A percentile compares a stretch with the other conserved stretches of the same genome.
These are phyloP conservation scores for carrot (Daucus carota) DNA, from an alignment of 129 eudicot genomes.

Conservation along the genomic window DNA sequence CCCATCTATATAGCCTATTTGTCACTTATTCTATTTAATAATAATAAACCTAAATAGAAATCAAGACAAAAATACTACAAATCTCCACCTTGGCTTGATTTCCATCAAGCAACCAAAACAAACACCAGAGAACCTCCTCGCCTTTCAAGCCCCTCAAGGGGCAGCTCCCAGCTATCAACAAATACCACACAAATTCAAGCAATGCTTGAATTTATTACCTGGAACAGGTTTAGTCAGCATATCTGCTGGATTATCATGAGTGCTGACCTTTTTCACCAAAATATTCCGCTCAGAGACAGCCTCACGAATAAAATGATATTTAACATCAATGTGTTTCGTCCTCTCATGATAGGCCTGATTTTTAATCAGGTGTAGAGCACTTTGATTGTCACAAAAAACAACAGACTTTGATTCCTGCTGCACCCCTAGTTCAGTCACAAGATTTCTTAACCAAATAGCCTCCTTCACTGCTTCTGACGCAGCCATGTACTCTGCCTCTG, in stretches of 20 bases:
- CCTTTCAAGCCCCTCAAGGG: neutral
- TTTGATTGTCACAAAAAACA: neutral
- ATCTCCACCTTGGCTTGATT: too few species aligned
- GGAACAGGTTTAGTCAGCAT: neutral
- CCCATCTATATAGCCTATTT: too few species aligned
- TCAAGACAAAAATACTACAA: too few species aligned
- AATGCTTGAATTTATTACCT: neutral
- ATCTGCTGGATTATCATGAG: neutral
- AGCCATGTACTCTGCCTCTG: neutral
- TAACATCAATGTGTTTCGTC: too few species aligned
- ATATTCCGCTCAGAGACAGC: neutral
- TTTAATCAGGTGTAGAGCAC: too few species aligned
- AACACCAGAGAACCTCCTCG: neutral
- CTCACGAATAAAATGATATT: conserved; percentile 3
- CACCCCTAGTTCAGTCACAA: neutral
- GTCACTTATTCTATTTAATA: too few species aligned
- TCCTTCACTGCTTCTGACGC: neutral
- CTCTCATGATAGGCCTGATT: too few species aligned
- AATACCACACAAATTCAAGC: neutral
- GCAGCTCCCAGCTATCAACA: neutral
- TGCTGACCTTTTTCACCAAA: neutral
- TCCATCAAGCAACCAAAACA: neutral
- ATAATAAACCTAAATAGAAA: too few species aligned
- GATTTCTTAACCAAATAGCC: neutral
- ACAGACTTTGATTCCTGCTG: neutral